Conservation (phyloP, 129 eudicot species). For the Flaveria trinervia region DNA sequence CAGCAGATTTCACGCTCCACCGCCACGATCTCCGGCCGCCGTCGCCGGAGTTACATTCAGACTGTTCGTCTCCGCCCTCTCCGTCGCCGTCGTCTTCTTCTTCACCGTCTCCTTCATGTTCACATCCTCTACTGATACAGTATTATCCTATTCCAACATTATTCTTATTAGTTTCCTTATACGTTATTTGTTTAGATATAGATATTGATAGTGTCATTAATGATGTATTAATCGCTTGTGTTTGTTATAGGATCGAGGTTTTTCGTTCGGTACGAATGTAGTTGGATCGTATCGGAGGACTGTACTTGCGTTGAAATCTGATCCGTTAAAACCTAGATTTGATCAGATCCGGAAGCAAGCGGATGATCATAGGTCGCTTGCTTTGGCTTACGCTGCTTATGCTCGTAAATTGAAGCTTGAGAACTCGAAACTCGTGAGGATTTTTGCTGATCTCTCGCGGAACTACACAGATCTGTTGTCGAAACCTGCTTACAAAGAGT, state of each 20-base stretch:
- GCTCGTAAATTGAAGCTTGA: slow-evolving; percentile 94
- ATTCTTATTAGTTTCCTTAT: slow-evolving; percentile 29
- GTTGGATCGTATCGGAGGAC: slow-evolving; percentile 54
- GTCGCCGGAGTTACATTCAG: slow-evolving; percentile 33
- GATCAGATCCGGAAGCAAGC: slow-evolving; percentile 94
- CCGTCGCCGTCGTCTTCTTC: slow-evolving; percentile 48
- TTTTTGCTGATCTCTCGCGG: slow-evolving; percentile 75
- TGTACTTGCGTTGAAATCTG: slow-evolving; percentile 74
- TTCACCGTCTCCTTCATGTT: slow-evolving; percentile 42
- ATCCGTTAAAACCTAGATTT: slow-evolving; percentile 77
- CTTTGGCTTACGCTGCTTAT: slow-evolving; percentile 83
- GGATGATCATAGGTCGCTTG: slow-evolving; percentile 77
- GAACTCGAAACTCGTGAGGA: slow-evolving; percentile 76
- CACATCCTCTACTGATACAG: slow-evolving; percentile 35
- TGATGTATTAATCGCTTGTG: slow-evolving; percentile 11
- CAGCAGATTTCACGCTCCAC: not conserved
- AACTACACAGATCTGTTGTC: slow-evolving; percentile 71
- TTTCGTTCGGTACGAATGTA: slow-evolving; percentile 28
- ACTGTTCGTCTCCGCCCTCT: slow-evolving; percentile 40
- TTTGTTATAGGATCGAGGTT: slow-evolving; percentile 36
- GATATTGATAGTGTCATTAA: slow-evolving; percentile 9
- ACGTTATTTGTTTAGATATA: not conserved
- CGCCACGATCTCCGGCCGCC: slow-evolving; percentile 30
- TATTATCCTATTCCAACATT: slow-evolving; percentile 36
- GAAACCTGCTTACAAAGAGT: slow-evolving; percentile 54